A percentile compares a stretch with the other conserved stretches of the same genome.
phyloP scores from a whole-genome alignment of 75 land plant species.

The Picea sitchensis region DNA sequence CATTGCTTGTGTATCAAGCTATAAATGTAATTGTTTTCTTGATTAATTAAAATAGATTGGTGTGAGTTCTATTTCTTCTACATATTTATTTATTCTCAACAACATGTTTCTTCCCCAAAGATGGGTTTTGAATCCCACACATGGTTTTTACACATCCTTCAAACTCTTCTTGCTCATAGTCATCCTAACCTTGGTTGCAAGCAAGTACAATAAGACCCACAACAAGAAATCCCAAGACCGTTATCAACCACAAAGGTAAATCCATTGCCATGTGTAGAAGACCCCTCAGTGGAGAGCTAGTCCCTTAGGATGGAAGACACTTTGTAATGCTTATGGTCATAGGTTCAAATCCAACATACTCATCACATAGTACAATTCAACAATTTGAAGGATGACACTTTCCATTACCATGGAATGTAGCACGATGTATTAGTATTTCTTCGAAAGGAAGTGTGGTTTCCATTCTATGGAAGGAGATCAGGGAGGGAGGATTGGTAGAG shows the following conservation, averaged over 20 bases:
- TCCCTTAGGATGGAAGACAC: slow-evolving; percentile 75
- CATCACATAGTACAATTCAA: slow-evolving; percentile 83
- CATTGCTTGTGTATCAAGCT: no score
- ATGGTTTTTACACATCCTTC: not conserved
- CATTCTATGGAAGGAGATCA: no score
- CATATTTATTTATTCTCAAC: not conserved
- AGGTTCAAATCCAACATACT: slow-evolving; percentile 84
- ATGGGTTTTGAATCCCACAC: not conserved
- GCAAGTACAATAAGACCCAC: not conserved
- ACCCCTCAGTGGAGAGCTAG: slow-evolving; percentile 93
- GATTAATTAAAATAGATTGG: no score
- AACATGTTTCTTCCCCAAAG: slow-evolving; percentile 7
- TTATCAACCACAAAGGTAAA: slow-evolving; percentile 34
- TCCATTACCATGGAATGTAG: no score
- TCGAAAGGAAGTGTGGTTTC: no score
- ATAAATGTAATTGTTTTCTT: no score
- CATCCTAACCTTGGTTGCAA: not conserved
- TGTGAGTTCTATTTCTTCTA: no score
- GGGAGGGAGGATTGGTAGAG: no score
- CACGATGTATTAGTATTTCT: no score
- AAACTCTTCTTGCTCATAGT: not conserved
- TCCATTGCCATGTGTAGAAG: slow-evolving; percentile 73
- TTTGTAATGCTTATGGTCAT: slow-evolving; percentile 91
- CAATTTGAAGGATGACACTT: slow-evolving; percentile 10
- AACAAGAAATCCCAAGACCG: not conserved